Base-by-base conservation (phyloP, 176 grass and related monocot species). In the Oryza punctata region DNA sequence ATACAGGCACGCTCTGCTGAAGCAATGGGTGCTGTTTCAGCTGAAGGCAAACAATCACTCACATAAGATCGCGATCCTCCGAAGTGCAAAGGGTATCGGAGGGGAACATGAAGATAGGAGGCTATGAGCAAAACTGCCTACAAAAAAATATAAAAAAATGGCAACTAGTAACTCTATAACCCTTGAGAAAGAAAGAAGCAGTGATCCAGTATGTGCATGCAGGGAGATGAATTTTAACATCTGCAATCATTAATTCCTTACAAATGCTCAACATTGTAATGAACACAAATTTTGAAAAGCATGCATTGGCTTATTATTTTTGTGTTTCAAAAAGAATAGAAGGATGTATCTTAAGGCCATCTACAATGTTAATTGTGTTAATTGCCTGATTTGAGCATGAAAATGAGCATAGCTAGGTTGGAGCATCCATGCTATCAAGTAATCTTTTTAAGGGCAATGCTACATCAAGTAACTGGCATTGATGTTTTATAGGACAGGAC, bases 41-140 rank as follows among this genome's bases (percentile, higher is more conserved):
- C 80, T 60, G 52, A 85, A 73, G 89, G 89, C 77, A 88, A 87
- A 67, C 78, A 25, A 68, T 91, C 89, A 13, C 85, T 72, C 27
- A 85, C 73, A 73, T 78, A 91, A 73, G 89, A 91, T 63, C 89
- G 65, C 2, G 89, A 91, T 72, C 85, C 89, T 78, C 85, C 89
- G 67, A 88, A 88, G 35, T 46, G 73, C 67, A 91, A 49, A 49
- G 85, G 82, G 82, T 91, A 78, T 49, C 89, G 82, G n/a, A 91
- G 67, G n/a, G 77, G 89, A 52, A 91, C 78, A 81, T 88, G 77
- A 30, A 91, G 82, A 85, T 91, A 91, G 23, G 81, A 88, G 7
- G 89, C 89, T 65, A 88, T 82, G 38, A 91, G 89, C 82, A 85
- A 78, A 59, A 91, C 67, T 81, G 89, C 89, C 89, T 91, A 81